These are phyloP conservation scores for Fusarium lateritium DNA, from an alignment of 2,329 filamentous ascomycete genomes.

Conservation along the genomic window DNA sequence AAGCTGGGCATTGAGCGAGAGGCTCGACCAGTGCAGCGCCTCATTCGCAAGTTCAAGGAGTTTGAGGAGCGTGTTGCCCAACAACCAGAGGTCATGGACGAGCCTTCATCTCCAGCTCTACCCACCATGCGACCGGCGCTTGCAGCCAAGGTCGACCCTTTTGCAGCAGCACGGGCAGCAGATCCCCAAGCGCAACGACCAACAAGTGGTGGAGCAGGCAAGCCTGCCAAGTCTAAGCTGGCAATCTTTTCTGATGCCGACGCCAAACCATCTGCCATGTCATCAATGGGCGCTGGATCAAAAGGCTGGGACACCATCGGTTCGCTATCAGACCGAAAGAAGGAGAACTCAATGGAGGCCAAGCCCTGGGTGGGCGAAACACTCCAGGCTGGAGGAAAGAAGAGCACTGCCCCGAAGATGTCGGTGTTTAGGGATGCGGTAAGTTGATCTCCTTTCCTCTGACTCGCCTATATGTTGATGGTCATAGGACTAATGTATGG, in stretches of 20 bases:
- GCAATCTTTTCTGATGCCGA: slow-evolving; percentile 90
- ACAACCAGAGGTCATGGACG: slow-evolving; percentile 71
- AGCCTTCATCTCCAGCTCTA: slow-evolving; percentile 88
- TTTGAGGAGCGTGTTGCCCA: slow-evolving; percentile 85
- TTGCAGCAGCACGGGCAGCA: slow-evolving; percentile 68
- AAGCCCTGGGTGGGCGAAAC: slow-evolving; percentile 95
- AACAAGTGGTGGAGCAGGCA: slow-evolving; percentile 67
- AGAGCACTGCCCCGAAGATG: slow-evolving; percentile 82
- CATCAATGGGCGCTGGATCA: slow-evolving; percentile 65
- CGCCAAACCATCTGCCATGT: slow-evolving; percentile 70
- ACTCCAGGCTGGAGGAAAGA: slow-evolving; percentile 87
- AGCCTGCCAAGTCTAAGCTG: slow-evolving; percentile 83
- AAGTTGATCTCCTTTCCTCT: slow-evolving; percentile 58
- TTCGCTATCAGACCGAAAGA: slow-evolving; percentile 87
- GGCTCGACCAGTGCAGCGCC: slow-evolving; percentile 83
- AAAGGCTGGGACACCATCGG: slow-evolving; percentile 95
- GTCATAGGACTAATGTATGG: slow-evolving; percentile 93
- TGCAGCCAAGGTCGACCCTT: slow-evolving; percentile 88
- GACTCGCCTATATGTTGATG: slow-evolving; percentile 81
- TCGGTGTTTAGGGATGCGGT: slow-evolving; percentile 96
- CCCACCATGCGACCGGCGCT: slow-evolving; percentile 87
- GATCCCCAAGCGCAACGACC: slow-evolving; percentile 77
- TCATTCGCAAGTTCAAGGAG: slow-evolving; percentile 91
- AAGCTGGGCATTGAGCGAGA: slow-evolving; percentile 90
- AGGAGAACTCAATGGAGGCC: slow-evolving; percentile 90